Base-by-base conservation (phyloP, 768 basidiomycete genomes). In the Boletus huronensis region DNA sequence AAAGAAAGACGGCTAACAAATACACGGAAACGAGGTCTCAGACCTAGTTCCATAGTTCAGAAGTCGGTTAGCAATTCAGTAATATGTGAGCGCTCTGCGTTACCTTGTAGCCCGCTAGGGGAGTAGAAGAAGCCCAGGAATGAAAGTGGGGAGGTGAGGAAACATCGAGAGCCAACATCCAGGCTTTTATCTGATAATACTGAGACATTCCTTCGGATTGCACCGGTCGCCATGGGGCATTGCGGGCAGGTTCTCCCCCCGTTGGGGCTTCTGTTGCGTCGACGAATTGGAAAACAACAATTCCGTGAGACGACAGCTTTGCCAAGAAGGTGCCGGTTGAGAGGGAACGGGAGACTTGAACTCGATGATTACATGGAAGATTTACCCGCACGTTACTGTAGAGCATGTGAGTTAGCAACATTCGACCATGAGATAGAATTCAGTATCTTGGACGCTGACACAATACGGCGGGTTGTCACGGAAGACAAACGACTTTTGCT, bases 11-110 rank as follows among this genome's bases (percentile, higher is more conserved):
- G 0, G 50, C 5, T 35, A 53, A 54, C 26, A 31, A 59, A 49
- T 57, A 63, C 63, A 39, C 32, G 29, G 48, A 52, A 55, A 57
- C 11, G 32, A 58, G 64, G 66, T 68, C 61, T 48, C 66, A 38
- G 61, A 68, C 65, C 65, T 63, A 9, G 10, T 8, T 23, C 35
- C 35, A 40, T 19, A 0, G 48, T 43, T 1, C 21, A 39, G 16
- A 42, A 14, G 13, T 43, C 26, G 34, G 47, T 36, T 23, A n/a
- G 13, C 26, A 21, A 35, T 29, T 5, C 1, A 31, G 38, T 16
- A 7, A 32, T 2, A 9, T 28, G 5, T 10, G 28, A 45, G 39
- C 10, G 29, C 5, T 14, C 28, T 21, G 34, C 13, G 2, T 41
- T 41, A 65, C 62, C 62, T 63, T 29, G 31, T 11, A 45, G 29